These are phyloP conservation scores for Cotoneaster glaucophyllus DNA, from an alignment of 306 rosid species.

Conservation along the genomic window DNA sequence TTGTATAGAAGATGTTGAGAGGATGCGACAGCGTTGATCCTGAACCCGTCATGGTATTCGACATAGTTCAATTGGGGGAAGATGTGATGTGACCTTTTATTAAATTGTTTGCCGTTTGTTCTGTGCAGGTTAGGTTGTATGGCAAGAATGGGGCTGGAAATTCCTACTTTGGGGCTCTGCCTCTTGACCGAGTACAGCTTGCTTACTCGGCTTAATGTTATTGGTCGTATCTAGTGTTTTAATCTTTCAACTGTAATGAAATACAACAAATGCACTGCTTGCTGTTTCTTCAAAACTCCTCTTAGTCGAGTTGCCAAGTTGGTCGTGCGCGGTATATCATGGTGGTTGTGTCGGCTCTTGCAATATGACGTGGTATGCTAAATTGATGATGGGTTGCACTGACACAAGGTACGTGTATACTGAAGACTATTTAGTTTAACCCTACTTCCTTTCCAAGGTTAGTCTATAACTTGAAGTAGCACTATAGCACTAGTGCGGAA, in stretches of 20 bases:
- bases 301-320: too few relatives aligned
- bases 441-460: too few relatives aligned
- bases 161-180: not conserved
- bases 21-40: not conserved
- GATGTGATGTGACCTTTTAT: not conserved
- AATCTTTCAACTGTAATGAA: not conserved
- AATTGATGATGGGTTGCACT: too few relatives aligned
- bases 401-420: too few relatives aligned
- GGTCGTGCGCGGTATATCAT: too few relatives aligned
- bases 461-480: too few relatives aligned
- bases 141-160: not conserved
- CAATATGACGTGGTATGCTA: too few relatives aligned
- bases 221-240: not conserved
- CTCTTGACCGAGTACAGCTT: not conserved
- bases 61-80: not conserved
- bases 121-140: not conserved
- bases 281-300: too few relatives aligned
- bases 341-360: too few relatives aligned
- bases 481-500: too few relatives aligned
- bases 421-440: too few relatives aligned
- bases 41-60: not conserved
- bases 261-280: too few relatives aligned
- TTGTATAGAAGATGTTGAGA: slow-evolving; percentile 44
- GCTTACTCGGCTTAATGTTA: not conserved
- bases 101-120: not conserved